Percentiles rank a stretch among this genome's conserved stretches.
These are phyloP conservation scores for Neonectria hederae DNA, from an alignment of 2,329 filamentous ascomycete genomes.

Conservation along the genomic window DNA sequence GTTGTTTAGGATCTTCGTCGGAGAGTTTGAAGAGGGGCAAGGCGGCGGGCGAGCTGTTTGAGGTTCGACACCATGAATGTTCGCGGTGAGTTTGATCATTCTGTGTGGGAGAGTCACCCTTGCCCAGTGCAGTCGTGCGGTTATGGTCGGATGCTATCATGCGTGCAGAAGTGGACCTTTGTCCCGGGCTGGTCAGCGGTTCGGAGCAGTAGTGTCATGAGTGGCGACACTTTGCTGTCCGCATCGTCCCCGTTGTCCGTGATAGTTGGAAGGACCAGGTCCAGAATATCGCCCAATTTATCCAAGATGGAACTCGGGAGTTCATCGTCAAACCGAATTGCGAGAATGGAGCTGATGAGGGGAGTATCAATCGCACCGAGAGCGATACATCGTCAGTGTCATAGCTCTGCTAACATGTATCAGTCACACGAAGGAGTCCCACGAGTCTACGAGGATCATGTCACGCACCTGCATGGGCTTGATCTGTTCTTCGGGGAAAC, in stretches of 20 bases:
- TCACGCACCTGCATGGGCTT: neutral
- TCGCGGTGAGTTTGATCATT: neutral
- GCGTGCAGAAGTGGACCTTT: neutral
- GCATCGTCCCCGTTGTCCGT: neutral
- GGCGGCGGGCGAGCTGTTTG: no score
- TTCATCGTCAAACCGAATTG: neutral
- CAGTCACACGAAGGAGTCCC: neutral
- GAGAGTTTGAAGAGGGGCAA: no score
- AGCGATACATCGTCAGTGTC: neutral
- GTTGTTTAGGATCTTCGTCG: no score
- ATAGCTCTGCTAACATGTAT: neutral
- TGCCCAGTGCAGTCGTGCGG: neutral
- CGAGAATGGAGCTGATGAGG: neutral
- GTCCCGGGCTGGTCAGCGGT: neutral
- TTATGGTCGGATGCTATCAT: neutral
- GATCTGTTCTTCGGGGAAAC: neutral
- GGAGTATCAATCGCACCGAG: neutral
- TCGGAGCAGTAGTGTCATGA: neutral
- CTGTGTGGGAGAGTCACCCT: neutral
- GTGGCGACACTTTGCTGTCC: neutral
- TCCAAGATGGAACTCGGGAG: neutral
- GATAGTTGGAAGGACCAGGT: neutral
- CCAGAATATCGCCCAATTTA: neutral
- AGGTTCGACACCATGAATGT: no score
- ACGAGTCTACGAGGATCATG: neutral